Conservation (phyloP, 106 monocot genomes). For the Dendrobium chrysotoxum region DNA sequence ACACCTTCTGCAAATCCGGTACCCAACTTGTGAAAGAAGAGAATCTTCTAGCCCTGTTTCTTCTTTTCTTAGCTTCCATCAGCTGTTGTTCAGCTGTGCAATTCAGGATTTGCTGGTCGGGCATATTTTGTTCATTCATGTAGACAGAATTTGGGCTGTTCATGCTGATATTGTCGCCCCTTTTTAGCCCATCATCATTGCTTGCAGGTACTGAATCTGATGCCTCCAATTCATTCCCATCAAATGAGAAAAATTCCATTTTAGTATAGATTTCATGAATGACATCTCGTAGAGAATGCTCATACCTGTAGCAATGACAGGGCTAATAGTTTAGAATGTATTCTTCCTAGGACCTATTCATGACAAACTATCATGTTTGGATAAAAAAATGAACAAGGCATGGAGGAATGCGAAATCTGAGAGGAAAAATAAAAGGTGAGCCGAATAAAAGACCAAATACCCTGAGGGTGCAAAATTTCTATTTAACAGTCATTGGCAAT, state of each 20-base stretch:
- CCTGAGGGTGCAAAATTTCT: no score
- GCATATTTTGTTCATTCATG: background rate
- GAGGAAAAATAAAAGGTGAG: background rate
- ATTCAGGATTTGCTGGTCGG: background rate
- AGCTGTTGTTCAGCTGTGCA: constrained; percentile 17
- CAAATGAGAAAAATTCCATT: constrained; percentile 82
- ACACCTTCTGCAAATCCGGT: constrained; percentile 71
- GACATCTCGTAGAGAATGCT: constrained; percentile 39
- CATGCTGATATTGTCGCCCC: constrained; percentile 6
- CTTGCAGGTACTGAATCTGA: constrained; percentile 36
- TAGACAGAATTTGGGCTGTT: background rate
- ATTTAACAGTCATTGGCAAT: no score
- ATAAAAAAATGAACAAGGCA: background rate
- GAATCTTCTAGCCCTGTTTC: constrained; percentile 57
- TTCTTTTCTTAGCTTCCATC: constrained; percentile 50
- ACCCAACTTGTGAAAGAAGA: constrained; percentile 67
- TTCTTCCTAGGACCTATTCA: background rate
- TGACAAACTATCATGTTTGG: background rate
- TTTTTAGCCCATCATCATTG: constrained; percentile 30
- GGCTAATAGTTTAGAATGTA: background rate
- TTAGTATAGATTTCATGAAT: constrained; percentile 53
- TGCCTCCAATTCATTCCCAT: constrained; percentile 37
- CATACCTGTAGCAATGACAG: constrained; percentile 42
- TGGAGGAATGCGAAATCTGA: background rate
- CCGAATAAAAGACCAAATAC: background rate